phyloP scores from a whole-genome alignment of 2,329 filamentous ascomycete genomes.

The Aspergillus texensis region DNA sequence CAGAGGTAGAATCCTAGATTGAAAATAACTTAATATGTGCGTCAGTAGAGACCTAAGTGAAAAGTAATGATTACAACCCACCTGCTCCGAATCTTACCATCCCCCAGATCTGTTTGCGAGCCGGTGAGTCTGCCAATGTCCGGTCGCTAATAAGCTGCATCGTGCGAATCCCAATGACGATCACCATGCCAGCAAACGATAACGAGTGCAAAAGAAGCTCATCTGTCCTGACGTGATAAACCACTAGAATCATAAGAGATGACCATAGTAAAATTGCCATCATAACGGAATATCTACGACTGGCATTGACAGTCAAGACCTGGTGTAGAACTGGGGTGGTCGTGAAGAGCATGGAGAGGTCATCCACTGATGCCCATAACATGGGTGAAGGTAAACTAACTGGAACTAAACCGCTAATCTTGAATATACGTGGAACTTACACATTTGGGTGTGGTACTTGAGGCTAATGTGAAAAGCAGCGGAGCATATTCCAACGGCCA shows the following conservation, averaged over 20 bases:
- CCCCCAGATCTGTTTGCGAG: slow-evolving; percentile 21
- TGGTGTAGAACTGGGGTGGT: slow-evolving; percentile 26
- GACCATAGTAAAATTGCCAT: slow-evolving; percentile 9
- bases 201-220: slow-evolving; percentile 22
- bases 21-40: slow-evolving; percentile 17
- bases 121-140: slow-evolving; percentile 13
- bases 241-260: slow-evolving; percentile 8
- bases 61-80: neutral
- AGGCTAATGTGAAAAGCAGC: slow-evolving; percentile 28
- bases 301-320: slow-evolving; percentile 21
- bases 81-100: slow-evolving; percentile 25
- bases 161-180: slow-evolving; percentile 19
- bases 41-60: neutral
- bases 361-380: slow-evolving; percentile 19
- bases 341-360: slow-evolving; percentile 27
- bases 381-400: neutral
- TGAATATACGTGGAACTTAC: slow-evolving; percentile 8
- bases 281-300: slow-evolving; percentile 7
- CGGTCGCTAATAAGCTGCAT: slow-evolving; percentile 16
- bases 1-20: slow-evolving; percentile 24
- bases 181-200: slow-evolving; percentile 18
- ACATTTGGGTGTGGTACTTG: slow-evolving; percentile 35
- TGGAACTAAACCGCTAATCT: neutral
- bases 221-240: slow-evolving; percentile 20
- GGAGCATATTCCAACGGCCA: slow-evolving; percentile 30